These are phyloP conservation scores for Lojkania enalia DNA, from an alignment of 2,329 filamentous ascomycete species.

Conservation along the genomic window DNA sequence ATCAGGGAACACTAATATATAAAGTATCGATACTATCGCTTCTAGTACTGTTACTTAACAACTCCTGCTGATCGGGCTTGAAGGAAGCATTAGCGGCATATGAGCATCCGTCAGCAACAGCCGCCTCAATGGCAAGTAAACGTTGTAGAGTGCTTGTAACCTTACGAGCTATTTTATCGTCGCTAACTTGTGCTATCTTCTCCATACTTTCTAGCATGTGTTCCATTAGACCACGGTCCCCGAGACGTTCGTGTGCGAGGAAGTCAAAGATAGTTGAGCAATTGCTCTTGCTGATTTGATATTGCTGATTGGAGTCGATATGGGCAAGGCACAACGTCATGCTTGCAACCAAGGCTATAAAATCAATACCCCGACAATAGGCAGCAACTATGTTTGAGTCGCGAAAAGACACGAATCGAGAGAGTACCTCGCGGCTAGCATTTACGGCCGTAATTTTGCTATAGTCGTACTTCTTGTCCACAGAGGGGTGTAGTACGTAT, in stretches of 20 bases:
- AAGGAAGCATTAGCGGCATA: slow-evolving; percentile 20
- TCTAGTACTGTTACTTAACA: slow-evolving; percentile 5
- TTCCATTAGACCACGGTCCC: slow-evolving; percentile 23
- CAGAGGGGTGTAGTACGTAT: slow-evolving; percentile 20
- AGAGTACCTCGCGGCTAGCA: slow-evolving; percentile 20
- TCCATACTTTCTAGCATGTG: slow-evolving; percentile 13
- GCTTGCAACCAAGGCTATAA: slow-evolving; percentile 24
- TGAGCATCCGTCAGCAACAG: slow-evolving; percentile 9
- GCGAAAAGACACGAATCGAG: slow-evolving; percentile 18
- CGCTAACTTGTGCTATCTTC: slow-evolving; percentile 2
- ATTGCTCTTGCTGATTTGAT: slow-evolving; percentile 4
- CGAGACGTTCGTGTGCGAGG: slow-evolving; percentile 13
- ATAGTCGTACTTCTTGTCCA: slow-evolving; percentile 8
- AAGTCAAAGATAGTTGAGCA: slow-evolving; percentile 6
- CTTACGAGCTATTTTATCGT: slow-evolving; percentile 14
- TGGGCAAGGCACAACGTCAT: slow-evolving; percentile 19
- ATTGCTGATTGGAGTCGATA: slow-evolving; percentile 9
- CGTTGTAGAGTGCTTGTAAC: slow-evolving; percentile 11
- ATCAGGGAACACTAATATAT: slow-evolving; percentile 20
- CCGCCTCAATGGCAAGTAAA: slow-evolving; percentile 19
- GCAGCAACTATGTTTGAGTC: slow-evolving; percentile 8
- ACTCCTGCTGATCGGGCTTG: slow-evolving; percentile 31
- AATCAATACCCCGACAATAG: slow-evolving; percentile 23
- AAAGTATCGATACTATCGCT: slow-evolving; percentile 8
- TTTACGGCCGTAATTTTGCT: slow-evolving; percentile 22